Evolutionary conservation across 805 yeast genomes (phyloP).

Genomic region (Candida namnaoensis): DNA sequence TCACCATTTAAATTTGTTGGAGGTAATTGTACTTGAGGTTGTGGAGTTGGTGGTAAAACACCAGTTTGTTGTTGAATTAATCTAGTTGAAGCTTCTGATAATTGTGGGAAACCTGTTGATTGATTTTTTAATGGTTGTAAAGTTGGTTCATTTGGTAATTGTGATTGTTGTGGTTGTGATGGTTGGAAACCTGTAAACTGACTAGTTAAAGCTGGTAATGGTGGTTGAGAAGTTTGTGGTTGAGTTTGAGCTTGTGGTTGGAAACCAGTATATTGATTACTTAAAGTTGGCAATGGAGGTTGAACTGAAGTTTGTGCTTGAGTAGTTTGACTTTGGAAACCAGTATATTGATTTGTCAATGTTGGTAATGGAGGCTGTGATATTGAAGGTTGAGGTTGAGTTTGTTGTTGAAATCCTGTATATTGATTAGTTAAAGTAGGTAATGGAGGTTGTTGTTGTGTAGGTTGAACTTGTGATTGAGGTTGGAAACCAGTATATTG

Average conservation of each 20-base stretch:
- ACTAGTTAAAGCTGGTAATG: slow-evolving; percentile 19
- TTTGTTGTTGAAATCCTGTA: slow-evolving; percentile 25
- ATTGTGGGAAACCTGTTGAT: slow-evolving; percentile 20
- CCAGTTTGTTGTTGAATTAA: slow-evolving; percentile 28
- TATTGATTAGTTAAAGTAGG: slow-evolving; percentile 32
- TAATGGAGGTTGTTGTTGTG: too few relatives aligned
- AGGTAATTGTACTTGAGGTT: slow-evolving; percentile 15
- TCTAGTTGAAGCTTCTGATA: slow-evolving; percentile 31
- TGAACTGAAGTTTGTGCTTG: too few relatives aligned
- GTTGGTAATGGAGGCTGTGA: slow-evolving; percentile 9
- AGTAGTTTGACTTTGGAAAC: slow-evolving; percentile 58
- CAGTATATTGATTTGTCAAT: slow-evolving; percentile 68
- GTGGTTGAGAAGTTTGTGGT: slow-evolving; percentile 2
- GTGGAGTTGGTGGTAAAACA: slow-evolving; percentile 17
- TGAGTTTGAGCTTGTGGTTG: slow-evolving; percentile 19
- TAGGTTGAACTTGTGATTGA: background rate
- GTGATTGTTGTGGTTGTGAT: background rate
- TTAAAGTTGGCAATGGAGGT: slow-evolving; percentile 56
- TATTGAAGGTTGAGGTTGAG: background rate
- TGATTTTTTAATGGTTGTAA: slow-evolving; percentile 19
- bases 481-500: background rate
- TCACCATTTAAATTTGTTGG: slow-evolving; percentile 7
- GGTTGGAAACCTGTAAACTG: slow-evolving; percentile 20
- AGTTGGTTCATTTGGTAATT: slow-evolving; percentile 13
- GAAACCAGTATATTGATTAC: slow-evolving; percentile 18